Base-by-base conservation (phyloP, 2,329 filamentous ascomycete genomes). In the Didymella exigua region DNA sequence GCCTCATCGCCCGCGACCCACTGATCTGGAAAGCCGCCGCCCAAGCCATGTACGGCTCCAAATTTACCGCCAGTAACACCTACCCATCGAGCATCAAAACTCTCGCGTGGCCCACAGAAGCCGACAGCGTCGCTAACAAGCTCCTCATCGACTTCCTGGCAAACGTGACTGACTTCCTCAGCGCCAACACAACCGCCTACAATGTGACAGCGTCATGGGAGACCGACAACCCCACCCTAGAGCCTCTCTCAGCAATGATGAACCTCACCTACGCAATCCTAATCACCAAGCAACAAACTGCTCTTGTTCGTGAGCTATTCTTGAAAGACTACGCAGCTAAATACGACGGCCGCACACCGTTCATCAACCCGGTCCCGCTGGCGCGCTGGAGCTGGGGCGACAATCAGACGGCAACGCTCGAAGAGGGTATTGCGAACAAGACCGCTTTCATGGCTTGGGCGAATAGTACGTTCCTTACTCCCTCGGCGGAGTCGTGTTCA, bases 381-480 rank as follows among this genome's bases (percentile, higher is more conserved):
- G 72, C 74, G 0, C 77, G 81, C 10, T 83, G 80, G 78, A 71
- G 70, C 8, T 83, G 76, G 67, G 81, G 77, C 2, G 76, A 78
- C 29, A 73, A 71, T 1, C 66, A 74, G 2, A 71, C 74, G 3
- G 62, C 65, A 2, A 71, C 73, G 0, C 66, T 80, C 0, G 74
- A 77, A 0, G 68, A 78, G 2, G 83, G 79, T 3, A 69, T 81
- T 5, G 62, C 71, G 5, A 82, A 83, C 63, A 84, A 83, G 58
- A 81, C 81, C 0, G 60, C 73, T 1, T 82, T 82, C 59, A 73
- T 74, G 49, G 59, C 70, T 8, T 83, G 80, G 80, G 81, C 83
- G 64, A 78, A 79, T 41, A 67, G 59, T 26, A 71, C 78, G 6
- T 74, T 84, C 5, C 73, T 84, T 18, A 62, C 74, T 0, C 66